Percentiles rank a stretch among this genome's conserved stretches.
Evolutionary conservation across 306 rosid genomes (phyloP).

Genomic region (Castanea mollissima): DNA sequence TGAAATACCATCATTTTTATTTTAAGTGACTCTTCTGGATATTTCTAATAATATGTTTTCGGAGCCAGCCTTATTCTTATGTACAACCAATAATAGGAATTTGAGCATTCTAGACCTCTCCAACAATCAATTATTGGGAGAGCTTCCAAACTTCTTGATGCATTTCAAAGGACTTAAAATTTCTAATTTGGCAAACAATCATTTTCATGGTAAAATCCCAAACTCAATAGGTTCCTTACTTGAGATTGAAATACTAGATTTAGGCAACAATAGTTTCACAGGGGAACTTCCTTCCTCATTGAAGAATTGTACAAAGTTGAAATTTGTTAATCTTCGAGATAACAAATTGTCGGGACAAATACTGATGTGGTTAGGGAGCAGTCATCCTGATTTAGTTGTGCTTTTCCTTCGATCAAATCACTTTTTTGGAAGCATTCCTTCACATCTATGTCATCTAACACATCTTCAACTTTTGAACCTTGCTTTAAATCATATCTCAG

Average conservation of each 20-base stretch:
- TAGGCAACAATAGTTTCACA: neutral
- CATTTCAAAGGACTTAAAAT: too few species aligned
- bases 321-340: neutral
- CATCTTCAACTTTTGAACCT: constrained; percentile 1
- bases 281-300: neutral
- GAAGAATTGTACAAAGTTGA: neutral
- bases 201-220: too few species aligned
- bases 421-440: constrained; percentile 1
- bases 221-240: too few species aligned
- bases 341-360: neutral
- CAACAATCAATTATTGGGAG: neutral
- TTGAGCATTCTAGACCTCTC: neutral
- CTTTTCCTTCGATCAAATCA: constrained; percentile 9
- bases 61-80: neutral
- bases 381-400: neutral
- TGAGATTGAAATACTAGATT: too few species aligned
- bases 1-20: neutral
- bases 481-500: neutral
- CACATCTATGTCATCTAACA: neutral
- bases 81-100: neutral
- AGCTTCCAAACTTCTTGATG: neutral
- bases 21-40: neutral
- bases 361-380: too few species aligned
- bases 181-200: too few species aligned
- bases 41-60: neutral